Conservation (phyloP, 129 eudicot genomes). For the Solidago caesia region DNA sequence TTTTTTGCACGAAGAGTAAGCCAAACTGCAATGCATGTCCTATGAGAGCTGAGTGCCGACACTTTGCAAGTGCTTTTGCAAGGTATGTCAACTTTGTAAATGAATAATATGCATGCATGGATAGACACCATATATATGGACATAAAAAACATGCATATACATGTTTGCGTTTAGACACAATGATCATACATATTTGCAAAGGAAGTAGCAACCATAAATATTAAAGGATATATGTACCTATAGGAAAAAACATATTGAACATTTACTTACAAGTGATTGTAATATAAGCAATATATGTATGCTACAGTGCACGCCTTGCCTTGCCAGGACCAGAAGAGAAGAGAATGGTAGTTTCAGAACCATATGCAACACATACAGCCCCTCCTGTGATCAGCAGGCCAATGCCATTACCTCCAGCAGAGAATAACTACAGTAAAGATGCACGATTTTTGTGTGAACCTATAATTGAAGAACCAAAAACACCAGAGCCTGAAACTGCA, state of each 20-base stretch:
- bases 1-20: conserved; percentile 86
- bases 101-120: not conserved
- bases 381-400: conserved; percentile 35
- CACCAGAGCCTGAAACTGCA: conserved; percentile 69
- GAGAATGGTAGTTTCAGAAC: conserved; percentile 46
- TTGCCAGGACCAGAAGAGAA: conserved; percentile 93
- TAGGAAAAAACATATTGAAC: not conserved
- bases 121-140: not conserved
- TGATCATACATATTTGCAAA: too few species aligned
- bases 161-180: not conserved
- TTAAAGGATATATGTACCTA: not conserved
- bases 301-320: conserved; percentile 84
- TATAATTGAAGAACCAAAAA: conserved; percentile 68
- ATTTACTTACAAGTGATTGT: not conserved
- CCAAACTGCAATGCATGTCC: conserved; percentile 99
- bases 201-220: too few species aligned
- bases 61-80: conserved; percentile 98
- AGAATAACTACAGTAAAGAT: conserved; percentile 6
- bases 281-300: conserved; percentile 2
- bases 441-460: conserved; percentile 50
- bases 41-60: conserved; percentile 90
- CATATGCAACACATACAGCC: conserved; percentile 23
- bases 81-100: conserved; percentile 47
- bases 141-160: not conserved
- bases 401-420: conserved; percentile 39